Evolutionary conservation across 306 rosid species (phyloP).

Genomic region (Cicer chorassanicum): DNA sequence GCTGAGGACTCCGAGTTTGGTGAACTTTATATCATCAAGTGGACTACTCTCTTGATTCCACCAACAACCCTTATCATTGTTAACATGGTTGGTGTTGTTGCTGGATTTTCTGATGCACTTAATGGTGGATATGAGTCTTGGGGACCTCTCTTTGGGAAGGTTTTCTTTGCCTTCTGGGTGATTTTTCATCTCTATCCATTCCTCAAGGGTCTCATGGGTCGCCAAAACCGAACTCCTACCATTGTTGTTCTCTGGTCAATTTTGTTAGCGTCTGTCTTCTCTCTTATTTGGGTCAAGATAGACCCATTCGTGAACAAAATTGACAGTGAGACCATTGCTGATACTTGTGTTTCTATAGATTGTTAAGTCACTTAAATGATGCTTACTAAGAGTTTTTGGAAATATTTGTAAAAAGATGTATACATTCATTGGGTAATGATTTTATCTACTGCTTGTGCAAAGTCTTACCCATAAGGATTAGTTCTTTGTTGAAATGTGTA

Average conservation of each 20-base stretch:
- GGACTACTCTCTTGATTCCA: conserved; percentile 96
- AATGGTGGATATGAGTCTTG: conserved; percentile 97
- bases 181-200: conserved; percentile 94
- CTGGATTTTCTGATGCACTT: conserved; percentile 95
- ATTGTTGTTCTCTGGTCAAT: conserved; percentile 96
- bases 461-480: background rate
- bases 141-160: conserved; percentile 98
- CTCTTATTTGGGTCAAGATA: conserved; percentile 92
- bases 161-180: conserved; percentile 95
- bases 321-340: conserved; percentile 56
- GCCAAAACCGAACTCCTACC: conserved; percentile 95
- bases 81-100: conserved; percentile 95
- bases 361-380: conserved; percentile 58
- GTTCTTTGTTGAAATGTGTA: conserved; percentile 38
- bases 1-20: conserved; percentile 85
- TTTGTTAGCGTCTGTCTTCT: conserved; percentile 93
- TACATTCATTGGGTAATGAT: conserved; percentile 31
- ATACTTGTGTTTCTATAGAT: conserved; percentile 77
- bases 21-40: conserved; percentile 82
- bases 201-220: conserved; percentile 99
- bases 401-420: conserved; percentile 16
- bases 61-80: conserved; percentile 82
- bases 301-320: conserved; percentile 83
- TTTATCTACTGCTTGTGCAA: conserved; percentile 34
- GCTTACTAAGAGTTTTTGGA: conserved; percentile 31